Base-by-base conservation (phyloP, 78 protist species). In the Bigelowiella natans region DNA sequence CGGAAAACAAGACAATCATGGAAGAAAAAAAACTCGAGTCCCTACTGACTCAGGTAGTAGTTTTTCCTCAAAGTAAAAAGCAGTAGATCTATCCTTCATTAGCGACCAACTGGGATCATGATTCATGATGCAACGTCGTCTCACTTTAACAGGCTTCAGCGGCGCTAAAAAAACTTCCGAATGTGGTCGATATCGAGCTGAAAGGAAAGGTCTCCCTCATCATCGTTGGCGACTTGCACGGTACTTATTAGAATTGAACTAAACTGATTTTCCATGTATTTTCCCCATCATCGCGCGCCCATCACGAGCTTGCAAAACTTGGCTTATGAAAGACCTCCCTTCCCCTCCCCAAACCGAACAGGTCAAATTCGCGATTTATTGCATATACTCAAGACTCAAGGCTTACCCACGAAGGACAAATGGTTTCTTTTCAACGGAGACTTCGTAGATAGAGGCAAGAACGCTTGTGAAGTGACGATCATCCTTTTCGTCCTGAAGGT, bases 391-490 rank as follows among this genome's bases (percentile, higher is more conserved):
- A 51, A 51, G 73, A 51, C 73, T 26, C 73, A 51, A 26, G 73
- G 73, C 73, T 51, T 51, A 51, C 73, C 73, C 18, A 51, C 73
- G 34, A 51, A 51, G 18, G 34, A 18, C 7, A 51, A 51, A 18
- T 51, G 18, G 73, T 51, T 7, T 36, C 29, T 64, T 63, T 90
- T 90, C 88, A 83, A 39, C n/a, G 92, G 92, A 37, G 92, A 90
- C 88, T 83, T 64, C 7, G 92, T 90, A 38, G 92, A 90, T 64
- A 86, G 92, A 18, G 92, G 92, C 82, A 1, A 0, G 2, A 1
- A 0, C 38, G 37, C 51, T n/a, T 64, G 34, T 1, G 92, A 82
- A 64, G 92, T 90, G 26, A 0, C 36, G 36, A 18, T 31, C 2
- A 37, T n/a, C 11, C 1, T 90, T 30, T 64, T 90, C 85, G 63